These are phyloP conservation scores for Xylaria grammica DNA, from an alignment of 495 filamentous ascomycete species.

Conservation along the genomic window DNA sequence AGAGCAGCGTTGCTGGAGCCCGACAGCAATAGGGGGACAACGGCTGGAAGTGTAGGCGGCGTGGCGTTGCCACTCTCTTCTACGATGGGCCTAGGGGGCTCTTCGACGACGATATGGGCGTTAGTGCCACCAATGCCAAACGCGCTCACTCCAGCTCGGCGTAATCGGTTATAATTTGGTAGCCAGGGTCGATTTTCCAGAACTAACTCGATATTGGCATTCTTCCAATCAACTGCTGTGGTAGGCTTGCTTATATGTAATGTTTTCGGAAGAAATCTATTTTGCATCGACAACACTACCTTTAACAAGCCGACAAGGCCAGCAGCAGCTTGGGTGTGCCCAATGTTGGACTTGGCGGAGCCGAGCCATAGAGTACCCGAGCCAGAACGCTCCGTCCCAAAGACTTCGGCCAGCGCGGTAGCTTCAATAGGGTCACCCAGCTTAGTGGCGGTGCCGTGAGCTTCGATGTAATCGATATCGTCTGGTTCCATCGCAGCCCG, in stretches of 20 bases:
- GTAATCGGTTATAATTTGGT: neutral
- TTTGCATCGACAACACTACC: slow-evolving; percentile 25
- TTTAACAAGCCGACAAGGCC: slow-evolving; percentile 39
- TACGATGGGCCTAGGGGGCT: slow-evolving; percentile 16
- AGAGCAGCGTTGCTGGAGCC: slow-evolving; percentile 26
- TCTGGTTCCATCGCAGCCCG: slow-evolving; percentile 11
- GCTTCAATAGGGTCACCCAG: slow-evolving; percentile 50
- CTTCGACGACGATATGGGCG: slow-evolving; percentile 37
- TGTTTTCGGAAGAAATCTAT: slow-evolving; percentile 23
- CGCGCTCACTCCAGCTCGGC: slow-evolving; percentile 34
- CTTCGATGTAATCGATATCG: slow-evolving; percentile 44
- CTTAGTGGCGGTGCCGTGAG: slow-evolving; percentile 51
- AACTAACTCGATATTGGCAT: slow-evolving; percentile 21
- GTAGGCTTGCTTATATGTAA: slow-evolving; percentile 28
- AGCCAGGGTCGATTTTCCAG: slow-evolving; percentile 25
- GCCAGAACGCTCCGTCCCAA: slow-evolving; percentile 26
- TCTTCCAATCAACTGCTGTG: slow-evolving; percentile 27
- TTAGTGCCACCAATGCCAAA: slow-evolving; percentile 43
- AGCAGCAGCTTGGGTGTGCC: slow-evolving; percentile 55
- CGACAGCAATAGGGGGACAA: slow-evolving; percentile 31
- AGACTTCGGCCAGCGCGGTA: slow-evolving; percentile 26
- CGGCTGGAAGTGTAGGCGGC: slow-evolving; percentile 1
- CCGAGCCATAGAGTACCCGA: slow-evolving; percentile 34
- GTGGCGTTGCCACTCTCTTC: neutral
- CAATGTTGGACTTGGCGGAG: slow-evolving; percentile 54